Base-by-base conservation (phyloP, 108 stramenopile species). In the Nitzschia inconspicua region DNA sequence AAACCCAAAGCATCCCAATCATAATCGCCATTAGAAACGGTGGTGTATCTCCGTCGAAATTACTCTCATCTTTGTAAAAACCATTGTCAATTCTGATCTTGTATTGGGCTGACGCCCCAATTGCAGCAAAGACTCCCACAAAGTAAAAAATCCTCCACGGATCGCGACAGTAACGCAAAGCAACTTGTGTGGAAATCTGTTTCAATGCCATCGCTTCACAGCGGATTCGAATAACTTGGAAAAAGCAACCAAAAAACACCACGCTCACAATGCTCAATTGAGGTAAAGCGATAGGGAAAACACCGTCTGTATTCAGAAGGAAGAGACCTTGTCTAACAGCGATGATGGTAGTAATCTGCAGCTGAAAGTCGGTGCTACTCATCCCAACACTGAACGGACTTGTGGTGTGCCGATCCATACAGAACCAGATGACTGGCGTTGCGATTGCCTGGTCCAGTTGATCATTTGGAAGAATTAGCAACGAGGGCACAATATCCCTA, bases 1-100 rank as follows among this genome's bases (percentile, higher is more conserved):
- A 34, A 11, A 83, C 8, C 82, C 82, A 83, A 8, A 79, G 52
- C 20, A 79, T 40, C 0, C 62, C 74, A 16, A 70, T 20, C 2
- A 72, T 62, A 8, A 75, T 14, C 11, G 76, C 78, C 46, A 52
- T 62, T 3, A 76, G 23, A 25, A 47, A 42, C 14, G 68, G 44
- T n/a, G n/a, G n/a, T n/a, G n/a, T n/a, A n/a, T n/a, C n/a, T n/a
- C n/a, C n/a, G n/a, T n/a, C n/a, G n/a, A n/a, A n/a, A n/a, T n/a
- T n/a, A n/a, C n/a, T n/a, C n/a, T n/a, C n/a, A n/a, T n/a, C n/a
- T n/a, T n/a, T n/a, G n/a, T n/a, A n/a, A n/a, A n/a, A n/a, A n/a
- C n/a, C n/a, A n/a, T n/a, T n/a, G n/a, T n/a, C n/a, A n/a, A n/a
- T n/a, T n/a, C n/a, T n/a, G n/a, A n/a, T n/a, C n/a, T n/a, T n/a